Percentiles rank a stretch among this genome's conserved stretches.
phyloP scores from a whole-genome alignment of 371 early-diverging fungal species.

The Mortierella polycephala region DNA sequence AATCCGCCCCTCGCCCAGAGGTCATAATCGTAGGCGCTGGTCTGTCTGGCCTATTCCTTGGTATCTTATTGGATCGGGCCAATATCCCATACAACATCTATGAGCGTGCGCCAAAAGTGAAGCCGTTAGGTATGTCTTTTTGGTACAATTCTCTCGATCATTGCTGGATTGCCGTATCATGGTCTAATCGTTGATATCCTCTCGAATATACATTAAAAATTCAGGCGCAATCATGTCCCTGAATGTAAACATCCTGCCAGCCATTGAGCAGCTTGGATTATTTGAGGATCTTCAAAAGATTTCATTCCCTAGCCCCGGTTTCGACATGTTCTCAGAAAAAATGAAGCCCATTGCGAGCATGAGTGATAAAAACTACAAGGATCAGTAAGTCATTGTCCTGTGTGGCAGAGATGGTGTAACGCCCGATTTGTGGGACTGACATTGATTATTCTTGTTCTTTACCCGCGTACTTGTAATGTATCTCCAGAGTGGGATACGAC shows the following conservation, averaged over 20 bases:
- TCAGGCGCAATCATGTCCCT: conserved; percentile 10
- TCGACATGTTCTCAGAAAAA: conserved; percentile 4
- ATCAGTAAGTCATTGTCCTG: neutral
- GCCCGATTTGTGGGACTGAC: neutral
- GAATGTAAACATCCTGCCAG: conserved; percentile 18
- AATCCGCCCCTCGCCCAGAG: neutral
- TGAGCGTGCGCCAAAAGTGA: conserved; percentile 13
- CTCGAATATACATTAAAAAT: neutral
- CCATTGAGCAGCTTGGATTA: conserved; percentile 20
- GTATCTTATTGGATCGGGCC: conserved; percentile 15
- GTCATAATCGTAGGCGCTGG: conserved; percentile 24
- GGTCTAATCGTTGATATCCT: neutral
- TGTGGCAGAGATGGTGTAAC: neutral
- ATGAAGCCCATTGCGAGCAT: conserved; percentile 7
- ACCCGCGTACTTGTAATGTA: no score
- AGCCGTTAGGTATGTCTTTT: conserved; percentile 14
- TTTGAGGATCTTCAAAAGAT: conserved; percentile 21
- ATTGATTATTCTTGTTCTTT: neutral
- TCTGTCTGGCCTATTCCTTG: conserved; percentile 17
- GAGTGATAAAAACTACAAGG: neutral
- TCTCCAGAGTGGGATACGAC: conserved; percentile 13
- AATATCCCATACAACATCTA: conserved; percentile 15
- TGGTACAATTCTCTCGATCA: neutral
- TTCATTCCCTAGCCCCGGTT: conserved; percentile 1
- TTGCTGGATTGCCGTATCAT: no score